Evolutionary conservation across 768 basidiomycete species (phyloP).

Genomic region (Mycena latifolia): DNA sequence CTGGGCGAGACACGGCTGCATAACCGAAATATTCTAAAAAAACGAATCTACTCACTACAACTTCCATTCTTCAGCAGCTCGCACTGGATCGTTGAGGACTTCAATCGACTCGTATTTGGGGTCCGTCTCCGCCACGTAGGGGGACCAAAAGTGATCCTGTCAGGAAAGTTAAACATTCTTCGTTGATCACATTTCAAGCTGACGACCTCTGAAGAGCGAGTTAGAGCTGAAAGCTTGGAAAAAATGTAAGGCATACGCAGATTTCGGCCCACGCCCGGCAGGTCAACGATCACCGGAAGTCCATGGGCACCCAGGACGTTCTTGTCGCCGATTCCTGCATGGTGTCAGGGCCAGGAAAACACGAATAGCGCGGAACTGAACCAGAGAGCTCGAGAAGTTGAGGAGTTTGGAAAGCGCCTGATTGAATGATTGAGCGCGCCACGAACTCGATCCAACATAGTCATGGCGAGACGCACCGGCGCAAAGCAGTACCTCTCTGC

Average conservation of each 20-base stretch:
- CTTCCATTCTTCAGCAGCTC: slow-evolving; percentile 27
- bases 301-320: slow-evolving; percentile 31
- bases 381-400: slow-evolving; percentile 47
- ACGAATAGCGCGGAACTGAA: background rate
- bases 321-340: slow-evolving; percentile 38
- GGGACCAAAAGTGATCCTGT: slow-evolving; percentile 35
- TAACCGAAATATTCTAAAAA: background rate
- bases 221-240: background rate
- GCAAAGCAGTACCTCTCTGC: slow-evolving; percentile 61
- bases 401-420: slow-evolving; percentile 45
- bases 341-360: background rate
- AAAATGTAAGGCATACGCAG: slow-evolving; percentile 35
- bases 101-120: slow-evolving; percentile 35
- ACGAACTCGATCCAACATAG: background rate
- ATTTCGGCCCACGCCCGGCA: slow-evolving; percentile 48
- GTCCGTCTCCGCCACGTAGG: slow-evolving; percentile 30
- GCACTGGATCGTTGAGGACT: slow-evolving; percentile 23
- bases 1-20: background rate
- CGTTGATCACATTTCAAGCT: background rate
- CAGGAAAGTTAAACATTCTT: background rate
- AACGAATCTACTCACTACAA: slow-evolving; percentile 28
- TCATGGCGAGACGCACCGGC: slow-evolving; percentile 47
- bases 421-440: background rate
- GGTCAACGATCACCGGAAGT: slow-evolving; percentile 40
- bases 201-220: slow-evolving; percentile 5